Base-by-base conservation (phyloP, 345 rosid genomes). In the Draba incana region DNA sequence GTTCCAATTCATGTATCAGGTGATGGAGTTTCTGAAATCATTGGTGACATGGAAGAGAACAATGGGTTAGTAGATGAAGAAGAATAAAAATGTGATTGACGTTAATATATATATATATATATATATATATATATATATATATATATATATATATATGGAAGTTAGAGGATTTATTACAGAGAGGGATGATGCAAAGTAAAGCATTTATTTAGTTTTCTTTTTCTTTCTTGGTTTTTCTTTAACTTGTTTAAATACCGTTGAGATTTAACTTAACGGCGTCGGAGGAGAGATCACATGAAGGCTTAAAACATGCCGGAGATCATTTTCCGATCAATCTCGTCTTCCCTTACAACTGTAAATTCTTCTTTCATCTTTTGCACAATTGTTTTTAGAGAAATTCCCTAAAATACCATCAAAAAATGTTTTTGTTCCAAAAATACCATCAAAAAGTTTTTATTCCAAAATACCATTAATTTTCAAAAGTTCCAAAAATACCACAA, bases 21-120 rank as follows among this genome's bases (percentile, higher is more conserved):
- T 94, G 23, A 86, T 87, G 97, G 90, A 87, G 88, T 87, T 91
- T 76, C 88, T 94, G 35, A 80, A 84, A 50, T 80, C 85, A 42
- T 75, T 91, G 80, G 92, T 81, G 71, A 62, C 7, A 30, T 94
- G 92, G 96, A 87, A 86, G 87, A 76, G 84, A 70, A 74, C 86
- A 16, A 52, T 66, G 57, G 63, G 41, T 66, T 52, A 30, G 53
- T 62, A 28, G 47, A 23, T 33, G 49, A 13, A 33, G 14, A 44
- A 38, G 66, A 39, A 49, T 48, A 58, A 69, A 53, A 47, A 63
- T 55, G 3, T 65, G 70, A 28, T 42, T 49, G 50, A 47, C 41
- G 50, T 59, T 66, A 48, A 48, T n/a, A 64, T 44, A 54, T 71
- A 24, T 54, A 20, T 20, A 20, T 20, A 20, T 20, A 20, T 20